These are phyloP conservation scores for Kluyveromyces sp. DNA, from an alignment of 1,139 yeast species.

Conservation along the genomic window DNA sequence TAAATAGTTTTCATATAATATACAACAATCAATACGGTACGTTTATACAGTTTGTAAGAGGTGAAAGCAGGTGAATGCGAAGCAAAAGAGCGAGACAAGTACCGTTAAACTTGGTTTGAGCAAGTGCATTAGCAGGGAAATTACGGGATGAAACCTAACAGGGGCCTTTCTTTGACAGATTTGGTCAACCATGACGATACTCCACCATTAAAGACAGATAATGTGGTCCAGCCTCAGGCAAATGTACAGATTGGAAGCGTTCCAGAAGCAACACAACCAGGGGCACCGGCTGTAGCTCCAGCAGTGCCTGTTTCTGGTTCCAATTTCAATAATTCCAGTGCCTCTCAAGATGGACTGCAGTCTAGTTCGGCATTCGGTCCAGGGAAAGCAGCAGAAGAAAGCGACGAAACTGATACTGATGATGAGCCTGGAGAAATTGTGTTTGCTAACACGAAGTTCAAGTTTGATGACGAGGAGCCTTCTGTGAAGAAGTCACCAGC, in stretches of 20 bases:
- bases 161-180: slow-evolving; percentile 29
- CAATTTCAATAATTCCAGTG: background rate
- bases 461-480: slow-evolving; percentile 29
- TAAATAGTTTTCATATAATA: no score
- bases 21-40: no score
- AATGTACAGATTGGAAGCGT: no score
- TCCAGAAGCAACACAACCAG: slow-evolving; percentile 7
- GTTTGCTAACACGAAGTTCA: slow-evolving; percentile 25
- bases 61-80: no score
- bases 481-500: slow-evolving; percentile 16
- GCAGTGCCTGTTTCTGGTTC: background rate
- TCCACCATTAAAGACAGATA: slow-evolving; percentile 4
- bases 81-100: no score
- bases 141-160: slow-evolving; percentile 4
- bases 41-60: no score
- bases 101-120: no score
- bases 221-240: slow-evolving; percentile 1
- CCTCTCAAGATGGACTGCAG: background rate
- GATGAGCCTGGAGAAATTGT: slow-evolving; percentile 28
- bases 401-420: slow-evolving; percentile 30
- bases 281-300: background rate
- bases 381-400: background rate
- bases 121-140: no score
- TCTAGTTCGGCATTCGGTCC: background rate
- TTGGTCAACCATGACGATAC: slow-evolving; percentile 30